Conservation (phyloP, 768 basidiomycete genomes). For the Inosperma sp. region DNA sequence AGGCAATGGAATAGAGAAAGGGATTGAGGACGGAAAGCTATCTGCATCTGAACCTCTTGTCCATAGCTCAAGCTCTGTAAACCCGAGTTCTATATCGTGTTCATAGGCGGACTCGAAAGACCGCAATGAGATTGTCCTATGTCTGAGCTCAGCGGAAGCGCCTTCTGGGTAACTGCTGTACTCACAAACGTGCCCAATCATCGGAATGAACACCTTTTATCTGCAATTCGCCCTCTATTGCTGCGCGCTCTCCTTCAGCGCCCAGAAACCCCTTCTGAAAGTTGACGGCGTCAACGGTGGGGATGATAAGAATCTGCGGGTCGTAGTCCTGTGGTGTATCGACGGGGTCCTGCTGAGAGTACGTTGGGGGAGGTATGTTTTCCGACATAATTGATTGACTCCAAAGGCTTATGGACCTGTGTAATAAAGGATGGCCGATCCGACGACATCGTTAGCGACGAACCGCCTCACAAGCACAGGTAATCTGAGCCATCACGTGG, state of each 20-base stretch:
- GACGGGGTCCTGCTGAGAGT: constrained; percentile 48
- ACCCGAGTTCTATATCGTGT: constrained; percentile 62
- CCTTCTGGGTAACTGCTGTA: constrained; percentile 19
- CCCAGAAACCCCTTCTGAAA: constrained; percentile 88
- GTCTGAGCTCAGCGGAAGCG: constrained; percentile 14
- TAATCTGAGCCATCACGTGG: constrained; percentile 15
- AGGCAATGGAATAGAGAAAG: constrained; percentile 79
- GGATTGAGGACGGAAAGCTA: constrained; percentile 55
- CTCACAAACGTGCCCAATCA: constrained; percentile 70
- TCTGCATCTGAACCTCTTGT: constrained; percentile 35
- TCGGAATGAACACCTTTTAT: constrained; percentile 62
- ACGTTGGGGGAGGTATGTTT: constrained; percentile 52
- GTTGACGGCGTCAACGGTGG: constrained; percentile 60
- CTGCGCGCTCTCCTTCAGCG: constrained; percentile 75
- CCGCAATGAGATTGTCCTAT: constrained; percentile 60
- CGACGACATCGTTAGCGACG: constrained; percentile 7
- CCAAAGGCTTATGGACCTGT: not conserved
- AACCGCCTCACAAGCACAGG: not conserved
- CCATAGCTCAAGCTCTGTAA: constrained; percentile 53
- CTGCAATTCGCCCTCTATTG: constrained; percentile 85
- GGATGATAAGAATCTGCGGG: constrained; percentile 72
- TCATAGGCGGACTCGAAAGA: constrained; percentile 61
- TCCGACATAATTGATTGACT: constrained; percentile 33
- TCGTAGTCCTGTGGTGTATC: constrained; percentile 22
- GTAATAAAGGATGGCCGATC: constrained; percentile 7